These are phyloP conservation scores for Bimuria novae-zelandiae DNA, from an alignment of 2,329 filamentous ascomycete species.

Conservation along the genomic window DNA sequence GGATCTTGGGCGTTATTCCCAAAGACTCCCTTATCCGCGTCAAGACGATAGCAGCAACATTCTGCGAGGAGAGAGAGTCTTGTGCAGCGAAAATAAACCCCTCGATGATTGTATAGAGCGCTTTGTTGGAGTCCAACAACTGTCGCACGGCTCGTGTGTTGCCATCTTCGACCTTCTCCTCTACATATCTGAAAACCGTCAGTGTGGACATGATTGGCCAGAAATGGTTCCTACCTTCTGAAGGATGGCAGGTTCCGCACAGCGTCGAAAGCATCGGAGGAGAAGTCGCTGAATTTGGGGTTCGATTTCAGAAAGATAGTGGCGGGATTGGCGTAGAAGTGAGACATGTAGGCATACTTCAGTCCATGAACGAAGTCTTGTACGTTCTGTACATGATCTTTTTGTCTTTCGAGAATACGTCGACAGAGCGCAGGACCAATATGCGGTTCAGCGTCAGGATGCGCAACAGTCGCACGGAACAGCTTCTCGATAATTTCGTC, in stretches of 20 bases:
- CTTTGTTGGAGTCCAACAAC: constrained; percentile 64
- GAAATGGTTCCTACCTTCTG: constrained; percentile 42
- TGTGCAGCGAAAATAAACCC: constrained; percentile 42
- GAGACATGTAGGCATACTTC: constrained; percentile 83
- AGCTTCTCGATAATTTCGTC: constrained; percentile 73
- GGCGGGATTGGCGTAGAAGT: constrained; percentile 79
- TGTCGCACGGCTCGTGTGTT: constrained; percentile 52
- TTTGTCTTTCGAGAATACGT: constrained; percentile 71
- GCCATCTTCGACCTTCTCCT: constrained; percentile 48
- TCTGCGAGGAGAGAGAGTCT: constrained; percentile 49
- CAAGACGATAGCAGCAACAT: constrained; percentile 42
- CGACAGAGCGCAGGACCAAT: constrained; percentile 68
- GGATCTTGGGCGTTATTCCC: constrained; percentile 41
- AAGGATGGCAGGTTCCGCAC: constrained; percentile 73
- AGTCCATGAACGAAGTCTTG: constrained; percentile 72
- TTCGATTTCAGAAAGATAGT: constrained; percentile 62
- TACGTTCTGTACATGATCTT: constrained; percentile 76
- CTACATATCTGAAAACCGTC: constrained; percentile 30
- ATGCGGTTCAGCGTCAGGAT: constrained; percentile 60
- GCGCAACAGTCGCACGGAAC: constrained; percentile 68
- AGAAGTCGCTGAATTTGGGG: constrained; percentile 48
- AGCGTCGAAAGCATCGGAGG: constrained; percentile 68
- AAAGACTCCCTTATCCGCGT: constrained; percentile 44
- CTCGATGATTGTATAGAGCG: constrained; percentile 55
- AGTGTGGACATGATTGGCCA: background rate